These are phyloP conservation scores for Pestalotiopsis sp. DNA, from an alignment of 2,329 filamentous ascomycete genomes.

Conservation along the genomic window DNA sequence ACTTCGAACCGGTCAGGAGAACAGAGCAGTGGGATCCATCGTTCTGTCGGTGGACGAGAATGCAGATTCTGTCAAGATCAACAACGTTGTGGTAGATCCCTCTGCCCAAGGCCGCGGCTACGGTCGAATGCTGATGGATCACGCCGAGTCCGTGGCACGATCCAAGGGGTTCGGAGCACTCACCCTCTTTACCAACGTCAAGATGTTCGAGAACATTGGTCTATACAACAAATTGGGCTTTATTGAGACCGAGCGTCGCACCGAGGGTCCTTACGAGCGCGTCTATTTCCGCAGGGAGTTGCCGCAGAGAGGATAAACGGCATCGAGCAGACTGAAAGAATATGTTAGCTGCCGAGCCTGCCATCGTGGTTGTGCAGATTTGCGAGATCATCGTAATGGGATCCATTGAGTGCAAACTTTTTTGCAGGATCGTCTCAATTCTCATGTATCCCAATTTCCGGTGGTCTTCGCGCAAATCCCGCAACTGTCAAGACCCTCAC, in stretches of 20 bases:
- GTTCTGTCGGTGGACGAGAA: conserved; percentile 19
- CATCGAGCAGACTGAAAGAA: not conserved
- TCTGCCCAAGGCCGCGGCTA: conserved; percentile 22
- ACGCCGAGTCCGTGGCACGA: conserved; percentile 19
- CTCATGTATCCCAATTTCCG: not conserved
- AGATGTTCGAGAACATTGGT: conserved; percentile 25
- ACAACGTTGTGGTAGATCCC: conserved; percentile 26
- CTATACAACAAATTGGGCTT: conserved; percentile 32
- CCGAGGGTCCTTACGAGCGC: conserved; percentile 35
- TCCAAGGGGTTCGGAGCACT: conserved; percentile 15
- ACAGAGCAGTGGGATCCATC: conserved; percentile 32
- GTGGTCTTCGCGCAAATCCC: not conserved
- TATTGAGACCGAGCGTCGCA: conserved; percentile 30
- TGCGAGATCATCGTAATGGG: not conserved
- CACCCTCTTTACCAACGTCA: conserved; percentile 24
- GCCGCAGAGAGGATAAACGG: not conserved
- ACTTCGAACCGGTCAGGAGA: conserved; percentile 1
- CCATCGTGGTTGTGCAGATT: not conserved
- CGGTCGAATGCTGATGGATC: conserved; percentile 24
- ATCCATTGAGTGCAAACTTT: not conserved
- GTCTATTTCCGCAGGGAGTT: conserved; percentile 37
- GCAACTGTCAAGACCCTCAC: not conserved
- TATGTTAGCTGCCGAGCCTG: not conserved
- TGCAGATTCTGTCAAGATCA: conserved; percentile 18
- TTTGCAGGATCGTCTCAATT: not conserved